Percentiles rank a stretch among this genome's conserved stretches.
Evolutionary conservation across 2,329 filamentous ascomycete species (phyloP).

Genomic region (Arachnomyces sp.): DNA sequence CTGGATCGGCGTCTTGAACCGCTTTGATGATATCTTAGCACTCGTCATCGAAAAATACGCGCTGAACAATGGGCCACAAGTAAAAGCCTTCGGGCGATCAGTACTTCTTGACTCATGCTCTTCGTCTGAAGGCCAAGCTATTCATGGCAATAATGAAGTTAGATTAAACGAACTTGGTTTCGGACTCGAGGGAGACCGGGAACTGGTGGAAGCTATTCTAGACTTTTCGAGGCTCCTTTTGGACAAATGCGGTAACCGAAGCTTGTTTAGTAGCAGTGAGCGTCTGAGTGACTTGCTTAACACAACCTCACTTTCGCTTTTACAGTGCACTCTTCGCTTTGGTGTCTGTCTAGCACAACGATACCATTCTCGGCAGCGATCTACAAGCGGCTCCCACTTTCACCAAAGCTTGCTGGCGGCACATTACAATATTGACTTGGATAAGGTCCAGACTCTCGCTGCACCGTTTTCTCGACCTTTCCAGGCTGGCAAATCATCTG

Average conservation of each 20-base stretch:
- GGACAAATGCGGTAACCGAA: slow-evolving; percentile 93
- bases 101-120: slow-evolving; percentile 37
- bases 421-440: slow-evolving; percentile 67
- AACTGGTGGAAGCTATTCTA: slow-evolving; percentile 71
- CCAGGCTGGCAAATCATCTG: slow-evolving; percentile 36
- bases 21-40: slow-evolving; percentile 84
- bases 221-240: slow-evolving; percentile 80
- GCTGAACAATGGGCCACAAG: slow-evolving; percentile 72
- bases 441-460: slow-evolving; percentile 77
- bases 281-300: slow-evolving; percentile 85
- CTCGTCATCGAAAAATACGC: slow-evolving; percentile 73
- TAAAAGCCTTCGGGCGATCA: slow-evolving; percentile 56
- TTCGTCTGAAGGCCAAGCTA: slow-evolving; percentile 53
- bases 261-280: slow-evolving; percentile 88
- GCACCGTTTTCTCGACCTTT: slow-evolving; percentile 71
- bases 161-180: slow-evolving; percentile 57
- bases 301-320: slow-evolving; percentile 70
- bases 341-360: slow-evolving; percentile 81
- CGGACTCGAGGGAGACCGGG: slow-evolving; percentile 66
- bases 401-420: slow-evolving; percentile 69
- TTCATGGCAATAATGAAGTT: slow-evolving; percentile 45
- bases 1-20: slow-evolving; percentile 91
- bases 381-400: slow-evolving; percentile 55
- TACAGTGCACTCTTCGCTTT: slow-evolving; percentile 71
- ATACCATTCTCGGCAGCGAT: slow-evolving; percentile 79